These are phyloP conservation scores for Metarhizium sp. DNA, from an alignment of 2,329 filamentous ascomycete genomes.

Conservation along the genomic window DNA sequence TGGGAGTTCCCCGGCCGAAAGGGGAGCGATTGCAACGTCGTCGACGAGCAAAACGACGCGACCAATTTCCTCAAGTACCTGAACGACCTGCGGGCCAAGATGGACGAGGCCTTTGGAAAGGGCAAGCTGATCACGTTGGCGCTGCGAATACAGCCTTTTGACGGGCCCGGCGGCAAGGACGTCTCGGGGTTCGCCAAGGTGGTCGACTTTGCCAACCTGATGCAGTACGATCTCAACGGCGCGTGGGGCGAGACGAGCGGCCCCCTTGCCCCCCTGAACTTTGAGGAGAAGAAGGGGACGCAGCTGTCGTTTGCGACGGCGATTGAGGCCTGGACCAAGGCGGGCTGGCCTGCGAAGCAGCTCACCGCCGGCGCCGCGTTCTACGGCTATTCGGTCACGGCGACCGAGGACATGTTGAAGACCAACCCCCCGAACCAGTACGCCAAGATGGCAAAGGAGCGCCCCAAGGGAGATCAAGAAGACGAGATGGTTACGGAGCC, in stretches of 20 bases:
- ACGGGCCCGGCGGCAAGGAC: neutral
- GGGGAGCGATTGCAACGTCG: neutral
- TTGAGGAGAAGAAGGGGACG: conserved; percentile 1
- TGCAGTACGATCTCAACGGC: conserved; percentile 9
- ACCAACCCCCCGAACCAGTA: neutral
- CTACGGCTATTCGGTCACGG: conserved; percentile 5
- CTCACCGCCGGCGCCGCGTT: conserved; percentile 4
- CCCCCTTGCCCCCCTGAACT: conserved; percentile 5
- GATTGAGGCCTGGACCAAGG: conserved; percentile 4
- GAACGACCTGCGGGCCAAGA: neutral
- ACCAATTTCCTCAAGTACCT: neutral
- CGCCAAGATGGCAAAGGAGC: neutral
- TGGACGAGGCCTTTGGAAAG: neutral
- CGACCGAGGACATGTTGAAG: neutral
- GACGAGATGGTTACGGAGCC: neutral
- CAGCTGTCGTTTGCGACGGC: conserved; percentile 4
- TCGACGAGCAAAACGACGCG: neutral
- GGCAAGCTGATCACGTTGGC: neutral
- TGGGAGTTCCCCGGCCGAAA: conserved; percentile 4
- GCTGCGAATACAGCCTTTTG: neutral
- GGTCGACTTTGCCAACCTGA: neutral
- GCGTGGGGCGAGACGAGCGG: conserved; percentile 4
- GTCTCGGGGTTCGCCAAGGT: neutral
- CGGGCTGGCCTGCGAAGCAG: conserved; percentile 5
- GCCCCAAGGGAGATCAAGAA: neutral